phyloP scores from a whole-genome alignment of 306 rosid genomes.

The Bauhinia variegata region DNA sequence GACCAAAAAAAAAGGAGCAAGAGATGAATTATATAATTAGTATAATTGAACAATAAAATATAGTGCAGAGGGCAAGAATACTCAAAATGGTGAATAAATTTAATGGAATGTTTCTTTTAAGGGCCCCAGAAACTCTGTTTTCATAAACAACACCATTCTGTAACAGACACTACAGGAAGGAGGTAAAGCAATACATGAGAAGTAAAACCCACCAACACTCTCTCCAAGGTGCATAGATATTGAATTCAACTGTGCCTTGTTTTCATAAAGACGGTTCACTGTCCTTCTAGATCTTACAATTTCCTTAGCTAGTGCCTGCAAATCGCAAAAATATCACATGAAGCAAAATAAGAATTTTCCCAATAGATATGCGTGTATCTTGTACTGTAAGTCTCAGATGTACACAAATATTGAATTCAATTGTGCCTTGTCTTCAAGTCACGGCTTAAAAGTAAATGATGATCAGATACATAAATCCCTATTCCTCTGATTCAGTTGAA shows the following conservation, averaged over 20 bases:
- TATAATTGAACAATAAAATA: constrained; percentile 3
- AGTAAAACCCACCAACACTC: constrained; percentile 81
- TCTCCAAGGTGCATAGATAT: constrained; percentile 99
- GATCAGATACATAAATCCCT: neutral
- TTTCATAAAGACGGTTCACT: constrained; percentile 92
- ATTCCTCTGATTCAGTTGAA: neutral
- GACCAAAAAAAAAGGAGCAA: neutral
- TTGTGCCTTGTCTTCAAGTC: neutral
- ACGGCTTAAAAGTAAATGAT: neutral
- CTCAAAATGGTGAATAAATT: too few species aligned
- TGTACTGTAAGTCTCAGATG: neutral
- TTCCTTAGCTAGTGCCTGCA: constrained; percentile 90
- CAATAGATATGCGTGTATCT: neutral
- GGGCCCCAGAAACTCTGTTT: neutral
- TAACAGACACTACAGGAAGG: neutral
- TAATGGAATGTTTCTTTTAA: neutral
- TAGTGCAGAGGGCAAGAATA: neutral
- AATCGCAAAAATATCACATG: constrained; percentile 29
- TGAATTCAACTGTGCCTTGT: constrained; percentile 90
- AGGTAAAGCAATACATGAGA: neutral
- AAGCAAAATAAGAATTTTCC: neutral
- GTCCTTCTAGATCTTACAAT: constrained; percentile 87
- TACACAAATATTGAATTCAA: too few species aligned
- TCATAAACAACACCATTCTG: neutral
- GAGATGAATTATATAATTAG: neutral